Percentiles rank a stretch among this genome's conserved stretches.
Conservation (phyloP, 2,329 filamentous ascomycete genomes). For the Verticillium albo-atrum region DNA sequence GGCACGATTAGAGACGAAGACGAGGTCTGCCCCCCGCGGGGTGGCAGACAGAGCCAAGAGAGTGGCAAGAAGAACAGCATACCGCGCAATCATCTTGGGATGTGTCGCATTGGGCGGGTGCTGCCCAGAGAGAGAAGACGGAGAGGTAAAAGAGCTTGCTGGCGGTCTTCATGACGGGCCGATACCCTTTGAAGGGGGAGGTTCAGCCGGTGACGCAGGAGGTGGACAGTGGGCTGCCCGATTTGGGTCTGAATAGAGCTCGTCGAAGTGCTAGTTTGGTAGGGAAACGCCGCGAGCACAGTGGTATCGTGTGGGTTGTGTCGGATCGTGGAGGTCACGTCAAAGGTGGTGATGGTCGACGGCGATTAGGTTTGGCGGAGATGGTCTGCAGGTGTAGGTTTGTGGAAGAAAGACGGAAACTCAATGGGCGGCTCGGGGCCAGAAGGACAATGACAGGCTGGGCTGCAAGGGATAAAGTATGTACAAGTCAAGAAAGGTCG, state of each 20-base stretch:
- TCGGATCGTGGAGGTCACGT: background rate
- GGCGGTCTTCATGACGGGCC: constrained; percentile 44
- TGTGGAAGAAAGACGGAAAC: background rate
- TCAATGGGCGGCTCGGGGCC: background rate
- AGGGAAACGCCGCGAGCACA: too few species aligned
- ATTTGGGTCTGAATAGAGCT: constrained; percentile 54
- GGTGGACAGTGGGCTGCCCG: constrained; percentile 90
- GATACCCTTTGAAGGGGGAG: background rate
- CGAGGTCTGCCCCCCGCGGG: constrained; percentile 10
- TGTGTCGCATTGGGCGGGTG: constrained; percentile 39
- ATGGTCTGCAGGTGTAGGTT: background rate
- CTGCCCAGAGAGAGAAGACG: constrained; percentile 51
- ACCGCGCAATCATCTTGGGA: constrained; percentile 49
- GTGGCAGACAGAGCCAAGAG: constrained; percentile 6
- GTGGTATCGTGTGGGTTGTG: too few species aligned
- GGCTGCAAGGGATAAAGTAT: background rate
- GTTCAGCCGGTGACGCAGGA: constrained; percentile 46
- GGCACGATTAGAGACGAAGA: constrained; percentile 33
- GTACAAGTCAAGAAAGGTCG: background rate
- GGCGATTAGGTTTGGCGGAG: background rate
- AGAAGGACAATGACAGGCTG: background rate
- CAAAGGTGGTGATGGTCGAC: background rate
- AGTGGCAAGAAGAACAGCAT: constrained; percentile 27
- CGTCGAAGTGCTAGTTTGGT: background rate
- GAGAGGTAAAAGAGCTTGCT: constrained; percentile 51